phyloP scores from a whole-genome alignment of 768 basidiomycete genomes.

The Lactarius tabidus region DNA sequence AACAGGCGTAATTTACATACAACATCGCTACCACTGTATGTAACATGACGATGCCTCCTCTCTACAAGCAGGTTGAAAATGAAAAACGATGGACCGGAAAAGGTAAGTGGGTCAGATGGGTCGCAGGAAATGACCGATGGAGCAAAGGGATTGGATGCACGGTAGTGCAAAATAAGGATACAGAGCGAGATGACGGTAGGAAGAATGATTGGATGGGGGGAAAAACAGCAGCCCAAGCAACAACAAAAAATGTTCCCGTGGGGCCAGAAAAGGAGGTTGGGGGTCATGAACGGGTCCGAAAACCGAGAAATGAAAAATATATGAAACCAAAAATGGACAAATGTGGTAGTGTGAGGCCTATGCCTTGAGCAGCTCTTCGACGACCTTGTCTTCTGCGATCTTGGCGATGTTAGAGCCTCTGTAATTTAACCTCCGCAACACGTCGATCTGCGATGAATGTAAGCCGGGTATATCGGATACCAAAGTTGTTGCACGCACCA shows the following conservation, averaged over 20 bases:
- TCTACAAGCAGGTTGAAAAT: neutral
- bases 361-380: constrained; percentile 76
- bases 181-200: constrained; percentile 14
- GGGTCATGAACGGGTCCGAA: neutral
- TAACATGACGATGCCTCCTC: neutral
- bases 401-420: constrained; percentile 75
- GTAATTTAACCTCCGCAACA: constrained; percentile 84
- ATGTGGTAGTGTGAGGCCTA: constrained; percentile 27
- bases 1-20: neutral
- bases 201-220: constrained; percentile 6
- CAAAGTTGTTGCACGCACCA: constrained; percentile 43
- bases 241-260: constrained; percentile 9
- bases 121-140: neutral
- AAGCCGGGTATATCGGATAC: neutral
- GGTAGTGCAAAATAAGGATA: constrained; percentile 22
- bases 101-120: neutral
- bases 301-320: no score
- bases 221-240: constrained; percentile 8
- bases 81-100: neutral
- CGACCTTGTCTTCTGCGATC: constrained; percentile 77
- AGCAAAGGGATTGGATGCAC: constrained; percentile 12
- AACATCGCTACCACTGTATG: neutral
- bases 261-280: neutral
- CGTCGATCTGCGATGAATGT: constrained; percentile 61
- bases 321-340: constrained; percentile 7